These are phyloP conservation scores for Furcasterigmium sp. DNA, from an alignment of 2,329 filamentous ascomycete species.

Conservation along the genomic window DNA sequence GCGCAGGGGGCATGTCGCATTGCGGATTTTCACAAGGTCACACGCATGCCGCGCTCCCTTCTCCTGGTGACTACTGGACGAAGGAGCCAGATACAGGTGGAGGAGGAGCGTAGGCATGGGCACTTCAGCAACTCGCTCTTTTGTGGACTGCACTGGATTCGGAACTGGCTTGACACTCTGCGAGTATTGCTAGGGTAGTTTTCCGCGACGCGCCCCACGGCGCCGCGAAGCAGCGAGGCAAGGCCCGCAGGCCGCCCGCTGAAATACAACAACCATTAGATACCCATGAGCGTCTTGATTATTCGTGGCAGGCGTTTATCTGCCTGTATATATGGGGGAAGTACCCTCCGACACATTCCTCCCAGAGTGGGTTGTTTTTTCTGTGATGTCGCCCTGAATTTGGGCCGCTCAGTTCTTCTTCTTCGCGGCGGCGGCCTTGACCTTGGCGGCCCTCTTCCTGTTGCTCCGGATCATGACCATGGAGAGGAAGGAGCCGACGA, in stretches of 20 bases:
- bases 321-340: no score
- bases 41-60: conserved; percentile 8
- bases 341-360: no score
- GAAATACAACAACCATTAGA: conserved; percentile 4
- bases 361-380: no score
- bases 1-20: conserved; percentile 8
- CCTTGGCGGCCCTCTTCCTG: conserved; percentile 93
- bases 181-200: conserved; percentile 3
- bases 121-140: not conserved
- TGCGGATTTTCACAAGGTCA: not conserved
- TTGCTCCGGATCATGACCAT: conserved; percentile 99
- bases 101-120: not conserved
- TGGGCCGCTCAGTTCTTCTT: conserved; percentile 47
- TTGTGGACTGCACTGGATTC: conserved; percentile 7
- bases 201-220: not conserved
- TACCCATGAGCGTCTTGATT: conserved; percentile 61
- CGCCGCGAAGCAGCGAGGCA: not conserved
- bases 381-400: not conserved
- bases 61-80: conserved; percentile 7
- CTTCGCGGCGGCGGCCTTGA: conserved; percentile 78
- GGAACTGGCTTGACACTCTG: conserved; percentile 3
- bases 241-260: not conserved
- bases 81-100: conserved; percentile 4
- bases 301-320: conserved; percentile 76
- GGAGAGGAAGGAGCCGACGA: conserved; percentile 92